Evolutionary conservation across 2,329 filamentous ascomycete genomes (phyloP), one percentile per base, ranked within the genome.

Genomic region (Elsinoe fawcettii): DNA sequence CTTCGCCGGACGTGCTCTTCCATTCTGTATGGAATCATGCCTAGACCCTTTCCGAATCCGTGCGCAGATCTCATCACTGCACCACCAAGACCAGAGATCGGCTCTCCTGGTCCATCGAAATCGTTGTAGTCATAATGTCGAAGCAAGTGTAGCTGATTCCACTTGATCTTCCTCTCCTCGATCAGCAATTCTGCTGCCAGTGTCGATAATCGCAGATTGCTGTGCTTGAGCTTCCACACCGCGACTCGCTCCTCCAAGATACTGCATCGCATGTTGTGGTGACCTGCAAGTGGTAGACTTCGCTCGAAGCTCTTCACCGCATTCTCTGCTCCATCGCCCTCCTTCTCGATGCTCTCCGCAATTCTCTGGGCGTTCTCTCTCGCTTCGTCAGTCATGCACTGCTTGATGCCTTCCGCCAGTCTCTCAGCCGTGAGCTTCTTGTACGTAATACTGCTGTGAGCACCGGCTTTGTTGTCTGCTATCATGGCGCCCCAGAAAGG

Each of bases 401-500:
- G 82, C 66, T 79, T 80, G 69, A 90, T 90, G 0, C 85, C 86
- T n/a, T 86, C 82, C 0, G 82, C 82, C 1, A 90, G 70, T 43
- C 79, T 81, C 59, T 88, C 82, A 0, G 76, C 77, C 1, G 76
- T 82, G 1, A 90, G 69, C 8, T 78, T 71, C 70, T 88, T 88
- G 71, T 88, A 87, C 0, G 85, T 85, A 7, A 88, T 77, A 1
- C 85, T 80, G 41, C 79, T 72, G 57, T 74, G 71, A 0, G 86
- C 83, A 0, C 87, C 87, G 0, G 85, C 86, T 23, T 80, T 79
- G 1, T 82, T 77, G 32, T 77, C 80, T 3, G 76, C 77, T 1
- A 90, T 77, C 81, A 87, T 87, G 16, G 77, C 75, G 1, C 86
- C 87, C 87, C 87, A 90, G 66, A 90, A 90, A 51, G 85, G 80